Evolutionary conservation across 2,329 filamentous ascomycete species (phyloP), one percentile per base, ranked within the genome.

Genomic region (Trichoderma koningiopsis): DNA sequence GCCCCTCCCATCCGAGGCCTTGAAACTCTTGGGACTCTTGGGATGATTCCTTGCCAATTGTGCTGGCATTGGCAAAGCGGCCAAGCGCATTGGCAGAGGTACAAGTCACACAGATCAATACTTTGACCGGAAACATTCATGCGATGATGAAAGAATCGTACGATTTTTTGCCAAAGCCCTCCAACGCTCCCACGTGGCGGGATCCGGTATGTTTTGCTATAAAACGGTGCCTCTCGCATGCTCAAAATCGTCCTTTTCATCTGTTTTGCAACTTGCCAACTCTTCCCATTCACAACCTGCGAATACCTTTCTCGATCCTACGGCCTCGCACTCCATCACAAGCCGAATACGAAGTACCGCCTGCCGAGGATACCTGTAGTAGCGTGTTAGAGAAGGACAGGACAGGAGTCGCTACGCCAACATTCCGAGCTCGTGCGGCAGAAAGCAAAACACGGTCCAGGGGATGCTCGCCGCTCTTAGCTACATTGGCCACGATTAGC

Each of bases 111-210:
- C 58, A 37, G 31, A 4, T 27, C 27, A 67, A 59, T 55, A 67
- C 49, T 58, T 52, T 35, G 40, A n/a, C 29, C n/a, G 31, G 63
- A 67, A 67, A 67, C 63, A 67, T 59, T 59, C 35, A 67, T 59
- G 63, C 53, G 24, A 68, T 68, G 65, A 68, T 61, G 65, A 60
- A 68, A 68, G 65, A 68, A 68, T 68, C 65, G 65, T 68, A 68
- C 65, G 65, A 68, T 61, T 68, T 68, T 67, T 52, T 35, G 13
- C 49, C 2, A 33, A 59, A 52, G 55, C 55, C 47, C 40, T 37
- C 35, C 63, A 67, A 29, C 19, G 49, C 22, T 29, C 11, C 11
- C 63, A 58, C 55, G 53, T 67, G 55, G 63, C 63, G n/a, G 53
- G 63, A 66, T 57, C 63, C 53, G 49, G 31, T 29, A 11, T 19